Evolutionary conservation across 805 yeast genomes (phyloP), one percentile per base, ranked within the genome.

Genomic region (Nakazawaea populi): DNA sequence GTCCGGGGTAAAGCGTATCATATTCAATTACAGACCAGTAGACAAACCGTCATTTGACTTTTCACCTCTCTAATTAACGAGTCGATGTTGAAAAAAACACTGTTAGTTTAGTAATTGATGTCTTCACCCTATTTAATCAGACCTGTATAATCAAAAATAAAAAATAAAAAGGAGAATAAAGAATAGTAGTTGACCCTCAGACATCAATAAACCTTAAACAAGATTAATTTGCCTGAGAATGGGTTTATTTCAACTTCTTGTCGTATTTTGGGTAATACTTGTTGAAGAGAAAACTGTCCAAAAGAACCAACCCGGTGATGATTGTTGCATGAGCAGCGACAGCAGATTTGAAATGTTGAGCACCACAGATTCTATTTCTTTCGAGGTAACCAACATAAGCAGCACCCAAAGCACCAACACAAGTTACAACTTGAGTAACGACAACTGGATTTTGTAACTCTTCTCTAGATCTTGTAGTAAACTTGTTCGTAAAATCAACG

Each of bases 401-500:
- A 3, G 79, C 79, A 29, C 75, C 67, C 35, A 74, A 60, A 12
- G 77, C 77, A 40, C 77, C 73, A 6, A 74, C 60, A 32, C 79
- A 74, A 42, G 79, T 70, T 14, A 78, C 69, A 3, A 75, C 65
- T 63, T 82, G 86, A 34, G 78, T 64, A 18, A 77, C 66, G 44
- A 83, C 85, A 4, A 77, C 85, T 0, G 88, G 88, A 68, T 83
- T 82, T 59, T 80, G 72, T 55, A 82, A 69, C 62, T 81, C 86
- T 35, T 62, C 62, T 31, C 53, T 42, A 29, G 69, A 59, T 27
- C 56, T 52, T 12, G 50, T 53, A 28, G 58, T 48, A 14, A 64
- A 60, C 12, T 58, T 45, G 27, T 55, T 49, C 6, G 64, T 53
- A 27, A 43, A 49, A 28, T 24, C 29, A 32, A 18, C 39, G 8